Percentiles rank a stretch among this genome's conserved stretches.
These are phyloP conservation scores for Rhamnella rubrinervis DNA, from an alignment of 331 rosid genomes.

Conservation along the genomic window DNA sequence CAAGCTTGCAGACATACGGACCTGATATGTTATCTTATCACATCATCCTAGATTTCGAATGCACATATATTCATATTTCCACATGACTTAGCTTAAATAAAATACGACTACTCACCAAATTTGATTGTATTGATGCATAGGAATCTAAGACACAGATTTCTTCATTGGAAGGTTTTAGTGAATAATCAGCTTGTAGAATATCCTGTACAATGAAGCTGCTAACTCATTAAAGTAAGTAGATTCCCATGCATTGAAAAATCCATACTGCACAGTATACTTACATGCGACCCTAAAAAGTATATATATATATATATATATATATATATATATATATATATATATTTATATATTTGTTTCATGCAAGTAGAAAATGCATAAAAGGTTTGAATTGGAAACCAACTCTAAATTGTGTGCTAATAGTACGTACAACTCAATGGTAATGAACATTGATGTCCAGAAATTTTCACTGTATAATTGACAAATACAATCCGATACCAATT, in stretches of 20 bases:
- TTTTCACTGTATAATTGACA: too few species aligned
- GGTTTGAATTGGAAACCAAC: too few species aligned
- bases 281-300: not conserved
- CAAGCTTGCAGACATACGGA: not conserved
- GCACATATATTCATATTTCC: not conserved
- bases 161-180: conserved; percentile 64
- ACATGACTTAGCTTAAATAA: not conserved
- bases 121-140: conserved; percentile 68
- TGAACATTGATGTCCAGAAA: too few species aligned
- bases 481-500: too few species aligned
- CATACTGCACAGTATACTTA: not conserved
- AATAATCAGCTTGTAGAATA: conserved; percentile 61
- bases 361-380: too few species aligned
- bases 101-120: conserved; percentile 67
- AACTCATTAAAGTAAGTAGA: conserved; percentile 4
- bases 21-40: not conserved
- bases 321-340: not conserved
- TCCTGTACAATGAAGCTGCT: conserved; percentile 42
- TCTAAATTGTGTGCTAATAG: too few species aligned
- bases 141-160: conserved; percentile 69
- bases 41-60: not conserved
- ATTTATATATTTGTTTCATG: not conserved
- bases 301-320: not conserved
- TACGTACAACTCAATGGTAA: too few species aligned
- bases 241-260: not conserved